Percentiles rank a stretch among this genome's conserved stretches.
Evolutionary conservation across 2,329 filamentous ascomycete species (phyloP).

Genomic region (Plenodomus lindquistii): DNA sequence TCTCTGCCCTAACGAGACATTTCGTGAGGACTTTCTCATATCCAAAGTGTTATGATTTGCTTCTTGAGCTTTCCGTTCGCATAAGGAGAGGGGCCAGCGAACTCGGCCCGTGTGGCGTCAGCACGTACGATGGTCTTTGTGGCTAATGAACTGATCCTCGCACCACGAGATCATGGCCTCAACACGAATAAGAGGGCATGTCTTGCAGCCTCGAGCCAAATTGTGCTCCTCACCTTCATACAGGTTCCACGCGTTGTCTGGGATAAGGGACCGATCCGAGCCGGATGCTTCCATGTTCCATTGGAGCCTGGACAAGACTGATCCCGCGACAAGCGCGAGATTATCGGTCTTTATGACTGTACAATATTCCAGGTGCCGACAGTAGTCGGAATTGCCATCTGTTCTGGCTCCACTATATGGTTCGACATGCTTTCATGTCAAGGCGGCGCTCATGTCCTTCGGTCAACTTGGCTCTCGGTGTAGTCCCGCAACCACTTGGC

Average conservation of each 20-base stretch:
- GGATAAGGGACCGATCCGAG: neutral
- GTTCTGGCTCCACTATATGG: neutral
- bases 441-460: slow-evolving; percentile 28
- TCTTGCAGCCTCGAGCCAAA: neutral
- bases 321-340: neutral
- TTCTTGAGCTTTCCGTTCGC: neutral
- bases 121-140: slow-evolving; percentile 1
- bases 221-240: neutral
- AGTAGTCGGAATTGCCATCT: neutral
- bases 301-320: neutral
- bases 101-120: slow-evolving; percentile 1
- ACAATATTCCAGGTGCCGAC: neutral
- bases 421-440: neutral
- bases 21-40: neutral
- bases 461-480: slow-evolving; percentile 21
- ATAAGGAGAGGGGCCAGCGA: slow-evolving; percentile 1
- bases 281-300: neutral
- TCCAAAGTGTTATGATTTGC: neutral
- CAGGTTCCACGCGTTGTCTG: neutral
- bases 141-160: slow-evolving; percentile 10
- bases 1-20: slow-evolving; percentile 1
- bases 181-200: neutral
- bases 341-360: neutral
- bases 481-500: slow-evolving; percentile 2
- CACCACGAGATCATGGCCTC: slow-evolving; percentile 8